These are phyloP conservation scores for Calonectria ilicicola DNA, from an alignment of 2,329 filamentous ascomycete species.

Conservation along the genomic window DNA sequence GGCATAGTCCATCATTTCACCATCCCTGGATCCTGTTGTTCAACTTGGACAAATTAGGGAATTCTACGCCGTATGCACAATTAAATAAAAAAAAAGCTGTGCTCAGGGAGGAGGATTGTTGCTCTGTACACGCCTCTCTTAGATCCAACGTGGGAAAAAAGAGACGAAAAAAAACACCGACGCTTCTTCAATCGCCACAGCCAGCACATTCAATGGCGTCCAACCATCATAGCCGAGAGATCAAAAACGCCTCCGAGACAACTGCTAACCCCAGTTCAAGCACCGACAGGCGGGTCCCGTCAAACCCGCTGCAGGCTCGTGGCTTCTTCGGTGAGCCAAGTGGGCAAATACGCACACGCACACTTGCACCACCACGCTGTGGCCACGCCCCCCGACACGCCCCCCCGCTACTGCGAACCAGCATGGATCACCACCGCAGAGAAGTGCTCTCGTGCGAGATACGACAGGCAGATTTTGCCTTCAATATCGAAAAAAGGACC, in stretches of 20 bases:
- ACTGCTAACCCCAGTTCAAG: slow-evolving; percentile 13
- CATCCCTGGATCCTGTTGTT: not conserved
- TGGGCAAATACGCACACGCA: slow-evolving; percentile 13
- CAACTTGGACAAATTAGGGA: slow-evolving; percentile 1
- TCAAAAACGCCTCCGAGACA: not conserved
- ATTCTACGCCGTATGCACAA: not conserved
- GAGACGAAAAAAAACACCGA: not conserved
- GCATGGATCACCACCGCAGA: not conserved
- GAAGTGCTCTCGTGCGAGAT: not conserved
- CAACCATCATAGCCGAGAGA: not conserved
- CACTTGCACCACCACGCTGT: not conserved
- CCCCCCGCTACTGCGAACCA: not conserved
- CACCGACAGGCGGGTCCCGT: slow-evolving; percentile 11
- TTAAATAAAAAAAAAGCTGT: not conserved
- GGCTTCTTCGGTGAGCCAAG: slow-evolving; percentile 17
- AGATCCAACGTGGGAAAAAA: not conserved
- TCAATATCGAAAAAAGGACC: slow-evolving; percentile 1
- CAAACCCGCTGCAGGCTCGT: not conserved
- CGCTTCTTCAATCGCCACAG: not conserved
- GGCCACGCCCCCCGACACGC: not conserved
- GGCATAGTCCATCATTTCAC: not conserved
- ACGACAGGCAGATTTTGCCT: not conserved
- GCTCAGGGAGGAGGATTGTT: not conserved
- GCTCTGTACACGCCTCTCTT: not conserved
- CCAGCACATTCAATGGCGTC: not conserved